These are phyloP conservation scores for Amanita polypyramis DNA, from an alignment of 768 basidiomycete genomes.

Conservation along the genomic window DNA sequence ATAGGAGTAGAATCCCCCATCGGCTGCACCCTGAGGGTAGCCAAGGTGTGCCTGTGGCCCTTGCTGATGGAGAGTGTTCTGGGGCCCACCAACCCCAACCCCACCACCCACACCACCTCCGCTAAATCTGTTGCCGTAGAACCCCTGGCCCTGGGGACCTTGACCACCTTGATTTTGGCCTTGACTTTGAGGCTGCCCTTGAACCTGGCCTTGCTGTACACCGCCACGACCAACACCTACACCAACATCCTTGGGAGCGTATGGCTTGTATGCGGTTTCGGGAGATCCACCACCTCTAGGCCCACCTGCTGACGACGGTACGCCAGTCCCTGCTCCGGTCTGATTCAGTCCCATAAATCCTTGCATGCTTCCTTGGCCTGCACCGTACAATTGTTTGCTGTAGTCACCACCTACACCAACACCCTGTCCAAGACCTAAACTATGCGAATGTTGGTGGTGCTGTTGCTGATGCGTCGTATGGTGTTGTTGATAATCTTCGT, in stretches of 20 bases:
- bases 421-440: conserved; percentile 31
- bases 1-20: conserved; percentile 64
- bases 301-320: conserved; percentile 30
- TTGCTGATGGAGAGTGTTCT: conserved; percentile 31
- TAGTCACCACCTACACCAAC: conserved; percentile 27
- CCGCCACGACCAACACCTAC: conserved; percentile 33
- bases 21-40: conserved; percentile 55
- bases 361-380: conserved; percentile 49
- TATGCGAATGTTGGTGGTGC: conserved; percentile 46
- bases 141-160: conserved; percentile 40
- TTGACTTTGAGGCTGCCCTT: conserved; percentile 44
- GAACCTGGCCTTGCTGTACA: conserved; percentile 37
- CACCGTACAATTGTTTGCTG: conserved; percentile 37
- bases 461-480: conserved; percentile 36
- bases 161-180: conserved; percentile 34
- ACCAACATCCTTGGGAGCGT: conserved; percentile 56
- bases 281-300: conserved; percentile 50
- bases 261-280: conserved; percentile 69
- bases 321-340: conserved; percentile 26
- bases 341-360: conserved; percentile 59
- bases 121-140: conserved; percentile 38
- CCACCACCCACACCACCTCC: conserved; percentile 25
- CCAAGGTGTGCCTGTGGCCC: conserved; percentile 48
- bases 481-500: conserved; percentile 43
- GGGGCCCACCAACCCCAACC: conserved; percentile 28